A percentile compares a stretch with the other conserved stretches of the same genome.
Evolutionary conservation across 2,329 filamentous ascomycete genomes (phyloP).

Genomic region (Xylaria sp.): DNA sequence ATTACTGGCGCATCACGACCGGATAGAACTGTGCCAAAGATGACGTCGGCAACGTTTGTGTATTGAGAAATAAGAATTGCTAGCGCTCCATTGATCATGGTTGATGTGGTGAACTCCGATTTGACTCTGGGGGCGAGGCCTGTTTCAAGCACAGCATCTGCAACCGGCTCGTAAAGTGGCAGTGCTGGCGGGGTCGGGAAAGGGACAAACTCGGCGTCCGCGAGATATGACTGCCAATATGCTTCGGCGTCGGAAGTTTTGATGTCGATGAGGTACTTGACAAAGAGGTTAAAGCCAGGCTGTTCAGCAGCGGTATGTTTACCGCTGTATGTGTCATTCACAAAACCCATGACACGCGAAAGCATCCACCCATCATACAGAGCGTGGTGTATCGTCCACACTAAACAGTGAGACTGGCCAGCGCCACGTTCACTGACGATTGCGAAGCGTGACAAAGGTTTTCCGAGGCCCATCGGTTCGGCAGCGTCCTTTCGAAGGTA

Average conservation of each 20-base stretch:
- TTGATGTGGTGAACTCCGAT: not conserved
- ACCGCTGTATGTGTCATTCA: constrained; percentile 2
- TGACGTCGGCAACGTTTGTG: constrained; percentile 4
- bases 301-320: not conserved
- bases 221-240: constrained; percentile 4
- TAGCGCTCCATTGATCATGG: constrained; percentile 5
- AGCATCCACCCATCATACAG: constrained; percentile 2
- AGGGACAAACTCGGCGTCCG: constrained; percentile 3
- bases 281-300: not conserved
- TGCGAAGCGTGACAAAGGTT: not conserved
- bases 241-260: not conserved
- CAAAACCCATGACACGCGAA: constrained; percentile 2
- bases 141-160: constrained; percentile 6
- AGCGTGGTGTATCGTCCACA: constrained; percentile 10
- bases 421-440: not conserved
- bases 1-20: constrained; percentile 1
- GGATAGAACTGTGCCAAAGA: constrained; percentile 6
- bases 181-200: constrained; percentile 3
- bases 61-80: constrained; percentile 7
- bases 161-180: constrained; percentile 2
- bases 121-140: not conserved
- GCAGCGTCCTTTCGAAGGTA: not conserved
- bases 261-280: not conserved
- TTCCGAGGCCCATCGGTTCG: not conserved
- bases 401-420: not conserved